These are phyloP conservation scores for Cyclostephanos tholiformis DNA, from an alignment of 108 stramenopile species.

Conservation along the genomic window DNA sequence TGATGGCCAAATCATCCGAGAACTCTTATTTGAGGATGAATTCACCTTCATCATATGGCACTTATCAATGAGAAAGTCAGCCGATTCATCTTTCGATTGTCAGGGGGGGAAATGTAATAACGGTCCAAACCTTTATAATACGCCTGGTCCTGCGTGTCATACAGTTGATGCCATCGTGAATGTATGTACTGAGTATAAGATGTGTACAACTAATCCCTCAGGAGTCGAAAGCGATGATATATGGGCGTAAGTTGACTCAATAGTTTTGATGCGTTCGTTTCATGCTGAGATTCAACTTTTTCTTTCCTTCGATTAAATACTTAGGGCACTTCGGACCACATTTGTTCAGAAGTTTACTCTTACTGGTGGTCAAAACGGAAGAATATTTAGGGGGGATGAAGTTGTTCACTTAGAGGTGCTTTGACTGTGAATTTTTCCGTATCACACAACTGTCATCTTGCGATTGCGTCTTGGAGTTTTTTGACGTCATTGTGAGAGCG, in stretches of 20 bases:
- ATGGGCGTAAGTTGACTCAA: slow-evolving; percentile 65
- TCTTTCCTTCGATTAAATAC: slow-evolving; percentile 18
- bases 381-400: slow-evolving; percentile 79
- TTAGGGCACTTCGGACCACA: slow-evolving; percentile 60
- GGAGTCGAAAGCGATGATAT: slow-evolving; percentile 70
- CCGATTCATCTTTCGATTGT: slow-evolving; percentile 35
- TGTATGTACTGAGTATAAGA: slow-evolving; percentile 74
- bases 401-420: slow-evolving; percentile 59
- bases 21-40: slow-evolving; percentile 64
- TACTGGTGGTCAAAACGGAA: slow-evolving; percentile 59
- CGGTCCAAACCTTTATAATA: neutral
- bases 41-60: slow-evolving; percentile 58
- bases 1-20: slow-evolving; percentile 56
- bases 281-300: neutral
- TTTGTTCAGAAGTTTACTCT: slow-evolving; percentile 79
- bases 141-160: slow-evolving; percentile 28
- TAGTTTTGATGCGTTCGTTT: neutral
- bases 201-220: slow-evolving; percentile 77
- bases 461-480: slow-evolving; percentile 4
- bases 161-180: slow-evolving; percentile 61
- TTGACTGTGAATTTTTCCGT: neutral
- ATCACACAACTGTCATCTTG: neutral
- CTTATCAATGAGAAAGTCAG: slow-evolving; percentile 41
- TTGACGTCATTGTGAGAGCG: slow-evolving; percentile 27
- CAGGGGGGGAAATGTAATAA: neutral